phyloP scores from a whole-genome alignment of 352 stramenopile genomes.

The Peronospora belbahrii region DNA sequence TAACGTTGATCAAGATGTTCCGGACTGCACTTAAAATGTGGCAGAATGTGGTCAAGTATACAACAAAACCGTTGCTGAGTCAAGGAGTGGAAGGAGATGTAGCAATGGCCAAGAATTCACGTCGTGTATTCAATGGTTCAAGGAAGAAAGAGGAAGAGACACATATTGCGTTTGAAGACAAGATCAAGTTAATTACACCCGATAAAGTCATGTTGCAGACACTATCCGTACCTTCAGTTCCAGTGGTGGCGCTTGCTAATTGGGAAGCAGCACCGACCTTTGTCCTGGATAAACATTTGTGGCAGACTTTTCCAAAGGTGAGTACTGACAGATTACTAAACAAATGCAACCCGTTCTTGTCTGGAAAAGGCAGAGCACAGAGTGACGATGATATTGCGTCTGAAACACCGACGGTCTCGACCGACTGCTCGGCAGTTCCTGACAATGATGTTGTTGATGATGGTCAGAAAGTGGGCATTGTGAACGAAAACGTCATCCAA shows the following conservation, averaged over 20 bases:
- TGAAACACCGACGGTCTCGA: conserved; percentile 21
- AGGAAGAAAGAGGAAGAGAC: not conserved
- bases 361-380: conserved; percentile 14
- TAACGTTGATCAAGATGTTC: conserved; percentile 10
- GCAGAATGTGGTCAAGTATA: conserved; percentile 20
- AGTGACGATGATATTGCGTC: conserved; percentile 20
- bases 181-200: conserved; percentile 17
- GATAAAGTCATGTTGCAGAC: conserved; percentile 8
- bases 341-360: conserved; percentile 31
- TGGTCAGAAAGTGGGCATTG: conserved; percentile 5
- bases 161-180: conserved; percentile 29
- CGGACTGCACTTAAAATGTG: conserved; percentile 17
- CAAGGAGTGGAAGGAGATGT: conserved; percentile 24
- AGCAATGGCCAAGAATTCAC: conserved; percentile 17
- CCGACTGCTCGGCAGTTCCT: conserved; percentile 15
- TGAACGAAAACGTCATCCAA: conserved; percentile 10
- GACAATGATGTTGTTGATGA: conserved; percentile 11
- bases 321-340: conserved; percentile 21
- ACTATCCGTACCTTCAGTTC: conserved; percentile 3
- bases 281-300: conserved; percentile 17
- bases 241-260: conserved; percentile 22
- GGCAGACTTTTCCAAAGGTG: conserved; percentile 1
- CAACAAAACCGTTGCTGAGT: conserved; percentile 17
- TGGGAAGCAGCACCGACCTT: conserved; percentile 22
- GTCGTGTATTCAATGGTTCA: conserved; percentile 9